Base-by-base conservation (phyloP, 495 filamentous ascomycete species). In the Tuber melanosporum region DNA sequence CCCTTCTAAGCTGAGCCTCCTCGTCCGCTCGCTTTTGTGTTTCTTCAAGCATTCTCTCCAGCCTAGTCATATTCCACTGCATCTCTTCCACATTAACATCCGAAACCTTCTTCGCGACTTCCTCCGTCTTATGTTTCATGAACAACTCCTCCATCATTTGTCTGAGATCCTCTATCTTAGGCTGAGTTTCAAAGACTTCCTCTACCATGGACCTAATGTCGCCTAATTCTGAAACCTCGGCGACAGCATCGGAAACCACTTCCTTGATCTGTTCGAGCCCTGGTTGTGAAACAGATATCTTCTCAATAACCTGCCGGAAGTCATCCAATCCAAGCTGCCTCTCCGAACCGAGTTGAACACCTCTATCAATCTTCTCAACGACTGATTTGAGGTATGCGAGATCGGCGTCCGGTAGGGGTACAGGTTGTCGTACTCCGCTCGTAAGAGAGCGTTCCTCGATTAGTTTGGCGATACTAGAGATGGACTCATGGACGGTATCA, bases 71-170 rank as follows among this genome's bases (percentile, higher is more conserved):
- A 26, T 73, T 76, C 42, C 73, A 76, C n/a, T 79, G 74, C 42
- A 83, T 70, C 39, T 79, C 76, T 46, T 83, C 82, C 39, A 77
- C 49, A 41, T 83, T 77, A 36, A 73, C 73, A 22, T 81, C 78
- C 41, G 75, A 73, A 49, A 49, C 74, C 20, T 74, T 45, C 70
- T 72, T 80, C 3, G 78, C 44, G 41, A 80, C 46, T 49, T 75
- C 70, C n/a, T 74, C 76, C 36, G 80, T 79, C 66, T 82, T 81
- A 62, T 83, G 81, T 22, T 83, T 77, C 22, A 81, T 57, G 43
- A 83, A 73, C 43, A 83, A 62, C 47, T 82, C 73, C 39, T 82
- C 79, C 69, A 83, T 80, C 72, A 83, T 81, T 47, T 52, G 72
- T 6, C 81, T 81, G 72, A 83, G 70, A 49, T 82, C 81, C 8